Percentiles rank a stretch among this genome's conserved stretches.
phyloP scores from a whole-genome alignment of 148 eudicot genomes.

The Rhododendron ferrugineum region DNA sequence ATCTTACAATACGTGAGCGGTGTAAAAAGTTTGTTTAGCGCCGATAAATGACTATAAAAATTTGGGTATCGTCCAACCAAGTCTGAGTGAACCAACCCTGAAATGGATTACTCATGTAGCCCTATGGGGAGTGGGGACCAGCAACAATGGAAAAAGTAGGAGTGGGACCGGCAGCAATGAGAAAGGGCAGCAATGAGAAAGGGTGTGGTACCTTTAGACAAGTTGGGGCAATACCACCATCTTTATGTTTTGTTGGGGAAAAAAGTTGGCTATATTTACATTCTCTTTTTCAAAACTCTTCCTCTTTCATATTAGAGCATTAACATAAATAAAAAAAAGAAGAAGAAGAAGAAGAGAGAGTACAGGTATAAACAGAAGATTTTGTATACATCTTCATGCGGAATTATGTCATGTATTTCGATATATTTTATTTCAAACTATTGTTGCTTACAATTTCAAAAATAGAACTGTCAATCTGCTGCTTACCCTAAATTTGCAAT shows the following conservation, averaged over 20 bases:
- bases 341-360: not conserved
- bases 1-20: too few relatives aligned
- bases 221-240: not conserved
- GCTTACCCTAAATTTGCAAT: not conserved
- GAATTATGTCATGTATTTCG: not conserved
- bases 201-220: not conserved
- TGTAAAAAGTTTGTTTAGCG: too few relatives aligned
- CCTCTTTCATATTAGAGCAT: not conserved
- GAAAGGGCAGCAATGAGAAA: constrained; percentile 2
- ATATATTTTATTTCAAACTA: not conserved
- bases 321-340: too few relatives aligned
- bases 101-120: not conserved
- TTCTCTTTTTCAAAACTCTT: not conserved
- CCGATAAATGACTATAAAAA: not conserved
- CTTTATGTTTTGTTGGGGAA: not conserved
- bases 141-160: not conserved
- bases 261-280: not conserved
- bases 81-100: not conserved
- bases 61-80: not conserved
- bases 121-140: not conserved
- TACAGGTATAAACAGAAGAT: too few relatives aligned
- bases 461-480: too few relatives aligned
- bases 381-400: not conserved
- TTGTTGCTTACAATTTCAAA: not conserved
- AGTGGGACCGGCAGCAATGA: constrained; percentile 7